Evolutionary conservation across 2,329 filamentous ascomycete genomes (phyloP), one percentile per base, ranked within the genome.

Genomic region (Phaeosphaeriaceae sp.): DNA sequence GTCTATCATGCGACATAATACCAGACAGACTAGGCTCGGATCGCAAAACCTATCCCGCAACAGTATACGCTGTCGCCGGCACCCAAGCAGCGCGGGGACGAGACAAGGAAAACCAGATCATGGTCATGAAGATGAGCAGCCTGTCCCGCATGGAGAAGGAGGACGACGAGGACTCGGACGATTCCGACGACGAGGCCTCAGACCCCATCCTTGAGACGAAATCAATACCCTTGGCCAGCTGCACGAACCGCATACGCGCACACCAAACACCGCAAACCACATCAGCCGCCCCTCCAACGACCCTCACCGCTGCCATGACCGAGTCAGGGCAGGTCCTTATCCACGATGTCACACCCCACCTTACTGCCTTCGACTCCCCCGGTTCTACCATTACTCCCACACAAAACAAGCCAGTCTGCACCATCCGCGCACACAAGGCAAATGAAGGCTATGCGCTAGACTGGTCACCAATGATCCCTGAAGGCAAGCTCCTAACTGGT

Each of bases 121-220:
- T 98, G 88, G 89, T 98, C 42, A 92, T 97, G 87, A 98, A 98
- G 82, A 89, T 99, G 77, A 97, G 93, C 74, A 92, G 94, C 17
- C 83, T 99, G 63, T 92, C 92, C 75, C 90, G 89, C 75, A 97
- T 95, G 89, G 91, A 97, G 72, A 89, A 90, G 48, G 89, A 91
- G 17, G 88, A 88, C 28, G 87, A 89, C 15, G 90, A 91, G 50
- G 87, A 86, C 15, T 88, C 91, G 49, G 82, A 82, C 4, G 91
- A 93, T 63, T 72, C 69, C 0, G 90, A 91, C 61, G 93, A 96
- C 61, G 86, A 87, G 65, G 82, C 82, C 65, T 83, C 91, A 64
- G 94, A 99, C 68, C 94, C 95, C 1, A 95, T 99, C 65, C 88
- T 99, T 54, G 95, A 99, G 82, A 94, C 91, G 76, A 94, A 92